Evolutionary conservation across 441 rosid species (phyloP), one percentile per base, ranked within the genome.

Genomic region (Francoa sonchifolia): DNA sequence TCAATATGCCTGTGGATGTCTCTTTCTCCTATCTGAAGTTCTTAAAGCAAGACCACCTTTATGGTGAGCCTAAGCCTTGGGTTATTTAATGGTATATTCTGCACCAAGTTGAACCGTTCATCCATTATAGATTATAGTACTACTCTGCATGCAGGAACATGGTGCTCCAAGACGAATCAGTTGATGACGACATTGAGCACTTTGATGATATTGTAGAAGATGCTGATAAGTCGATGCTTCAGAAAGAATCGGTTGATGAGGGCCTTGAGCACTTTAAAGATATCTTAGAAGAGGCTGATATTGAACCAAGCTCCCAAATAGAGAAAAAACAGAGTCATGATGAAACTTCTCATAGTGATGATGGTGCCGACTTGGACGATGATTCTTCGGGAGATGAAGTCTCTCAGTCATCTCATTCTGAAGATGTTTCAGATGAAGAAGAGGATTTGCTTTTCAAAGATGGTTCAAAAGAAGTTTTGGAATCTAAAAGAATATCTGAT

Each of bases 1-100:
- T 42, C 88, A 86, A 36, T 77, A 71, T 68, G 80, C 96, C 23
- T 90, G 99, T 50, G 99, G 94, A 54, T 90, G 75, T 65, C 82
- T 90, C 28, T 86, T 90, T 68, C 90, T 82, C 48, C 69, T 90
- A 19, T 90, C 99, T 15, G 99, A 90, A 67, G 83, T 86, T 48
- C 88, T 86, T 43, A 90, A 80, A 70, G 78, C 94, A 35, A 74
- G 88, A 40, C 85, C 90, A 0, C 90, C 79, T 47, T 65, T 90
- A 39, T 89, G 96, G 96, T 89, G 72, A 52, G 57, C 20, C 46
- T n/a, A n/a, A n/a, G n/a, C n/a, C n/a, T n/a, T n/a, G n/a, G n/a
- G n/a, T n/a, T n/a, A n/a, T n/a, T n/a, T n/a, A 38, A 10, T 19
- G 26, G 5, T 38, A 11, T 17, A 5, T 15, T 54, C 5, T 46